Evolutionary conservation across 2,329 filamentous ascomycete species (phyloP), one percentile per base, ranked within the genome.

Genomic region (Capronia coronata): DNA sequence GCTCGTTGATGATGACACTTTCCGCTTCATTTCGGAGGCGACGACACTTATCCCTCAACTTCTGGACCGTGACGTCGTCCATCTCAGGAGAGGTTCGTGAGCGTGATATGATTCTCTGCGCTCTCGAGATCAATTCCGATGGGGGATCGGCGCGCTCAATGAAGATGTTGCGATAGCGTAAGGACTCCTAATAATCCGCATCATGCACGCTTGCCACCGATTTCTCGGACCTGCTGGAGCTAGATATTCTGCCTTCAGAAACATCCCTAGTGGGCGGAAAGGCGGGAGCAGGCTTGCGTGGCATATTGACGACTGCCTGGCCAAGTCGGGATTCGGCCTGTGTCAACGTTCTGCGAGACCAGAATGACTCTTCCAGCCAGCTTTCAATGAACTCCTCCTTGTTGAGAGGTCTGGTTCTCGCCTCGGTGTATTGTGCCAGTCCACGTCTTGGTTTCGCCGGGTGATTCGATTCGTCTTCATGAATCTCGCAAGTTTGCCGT

Each of bases 381-480:
- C 45, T 14, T 39, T 54, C 43, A 25, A 54, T 47, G 38, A 43
- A 46, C 41, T 19, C 27, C 19, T 50, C 34, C 42, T 50, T 54
- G 16, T 48, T 38, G n/a, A n/a, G n/a, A 34, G 25, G 39, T 35
- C 3, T 39, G 4, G 16, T 45, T 45, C 39, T 35, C 18, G 41
- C 14, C 38, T 48, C 41, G 19, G 22, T 41, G 30, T 22, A 19
- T 32, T 34, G 22, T 10, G 39, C 39, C 3, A 27, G 22, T 3
- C 8, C 8, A 10, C 13, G 39, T 49, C 44, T 34, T 37, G 40
- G 43, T 29, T 51, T 51, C 32, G 47, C 42, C 11, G 19, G 6
- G 19, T 30, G 39, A 19, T 43, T 29, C 13, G 45, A 23, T 44
- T 48, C 49, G 44, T 44, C 44, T 48, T 19, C 48, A 25, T n/a